These are phyloP conservation scores for Boletus calvinii DNA, from an alignment of 1,284 basidiomycete genomes.

Conservation along the genomic window DNA sequence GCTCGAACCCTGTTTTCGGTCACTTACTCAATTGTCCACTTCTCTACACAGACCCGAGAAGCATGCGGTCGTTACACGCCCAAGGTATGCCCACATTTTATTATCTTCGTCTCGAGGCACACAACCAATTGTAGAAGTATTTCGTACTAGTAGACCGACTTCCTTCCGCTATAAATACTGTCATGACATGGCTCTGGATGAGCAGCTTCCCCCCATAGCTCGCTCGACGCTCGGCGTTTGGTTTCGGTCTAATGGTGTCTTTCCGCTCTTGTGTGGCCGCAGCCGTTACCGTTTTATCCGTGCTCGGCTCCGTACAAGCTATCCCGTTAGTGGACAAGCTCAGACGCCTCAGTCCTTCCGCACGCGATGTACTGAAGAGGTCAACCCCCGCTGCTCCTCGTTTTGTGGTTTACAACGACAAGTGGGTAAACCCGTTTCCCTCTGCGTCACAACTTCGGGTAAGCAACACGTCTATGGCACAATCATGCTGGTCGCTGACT, in stretches of 20 bases:
- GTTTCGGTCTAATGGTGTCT: conserved; percentile 20
- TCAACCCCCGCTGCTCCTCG: conserved; percentile 47
- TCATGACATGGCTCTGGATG: not conserved
- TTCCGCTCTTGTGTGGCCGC: conserved; percentile 12
- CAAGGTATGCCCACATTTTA: not conserved
- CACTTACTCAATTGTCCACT: not conserved
- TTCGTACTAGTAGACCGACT: not conserved
- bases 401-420: conserved; percentile 51
- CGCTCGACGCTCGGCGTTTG: not conserved
- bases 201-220: conserved; percentile 4
- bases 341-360: conserved; percentile 21
- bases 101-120: conserved; percentile 7
- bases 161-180: conserved; percentile 20
- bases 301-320: conserved; percentile 15
- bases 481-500: conserved; percentile 2
- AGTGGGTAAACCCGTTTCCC: conserved; percentile 42
- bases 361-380: conserved; percentile 42
- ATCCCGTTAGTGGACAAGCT: conserved; percentile 25
- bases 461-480: not conserved
- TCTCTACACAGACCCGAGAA: conserved; percentile 1
- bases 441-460: conserved; percentile 43
- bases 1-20: conserved; percentile 5
- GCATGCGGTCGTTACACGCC: not conserved
- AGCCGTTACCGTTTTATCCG: conserved; percentile 8
- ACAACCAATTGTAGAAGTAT: not conserved